Conservation (phyloP, 768 basidiomycete species). For the Gymnopilus dilepis region DNA sequence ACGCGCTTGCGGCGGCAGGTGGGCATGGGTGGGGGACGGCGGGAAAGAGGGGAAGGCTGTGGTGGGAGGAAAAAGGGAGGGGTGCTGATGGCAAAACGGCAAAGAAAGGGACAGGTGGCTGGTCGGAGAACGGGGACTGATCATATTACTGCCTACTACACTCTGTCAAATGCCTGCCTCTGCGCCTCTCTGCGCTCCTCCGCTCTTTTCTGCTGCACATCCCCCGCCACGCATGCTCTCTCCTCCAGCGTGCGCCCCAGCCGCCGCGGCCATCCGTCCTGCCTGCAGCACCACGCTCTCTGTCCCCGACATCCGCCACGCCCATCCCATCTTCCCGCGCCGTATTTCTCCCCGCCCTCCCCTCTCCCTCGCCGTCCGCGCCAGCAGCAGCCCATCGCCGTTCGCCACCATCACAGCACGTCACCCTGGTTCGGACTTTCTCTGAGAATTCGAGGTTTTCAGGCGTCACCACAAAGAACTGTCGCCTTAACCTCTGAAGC, state of each 20-base stretch:
- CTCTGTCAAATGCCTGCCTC: conserved; percentile 14
- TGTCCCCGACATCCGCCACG: background rate
- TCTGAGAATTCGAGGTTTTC: conserved; percentile 24
- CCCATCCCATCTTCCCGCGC: conserved; percentile 3
- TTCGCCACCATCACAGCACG: background rate
- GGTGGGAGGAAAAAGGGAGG: conserved; percentile 49
- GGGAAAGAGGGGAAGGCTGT: conserved; percentile 33
- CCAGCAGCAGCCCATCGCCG: conserved; percentile 1
- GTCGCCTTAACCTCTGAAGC: conserved; percentile 8
- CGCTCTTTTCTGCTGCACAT: background rate
- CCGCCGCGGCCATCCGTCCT: background rate
- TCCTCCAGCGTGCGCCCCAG: background rate
- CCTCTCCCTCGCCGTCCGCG: background rate
- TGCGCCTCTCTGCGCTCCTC: conserved; percentile 22
- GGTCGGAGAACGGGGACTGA: conserved; percentile 55
- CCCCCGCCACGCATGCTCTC: background rate
- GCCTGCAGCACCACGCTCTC: background rate
- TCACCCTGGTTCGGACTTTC: conserved; percentile 19
- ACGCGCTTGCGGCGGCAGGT: conserved; percentile 91
- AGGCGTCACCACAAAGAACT: conserved; percentile 15
- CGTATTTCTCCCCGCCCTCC: background rate
- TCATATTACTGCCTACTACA: conserved; percentile 31
- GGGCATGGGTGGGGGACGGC: conserved; percentile 58
- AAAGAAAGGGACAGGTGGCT: conserved; percentile 70
- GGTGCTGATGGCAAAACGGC: conserved; percentile 57